These are phyloP conservation scores for Purshia tridentata DNA, from an alignment of 306 rosid genomes.

Conservation along the genomic window DNA sequence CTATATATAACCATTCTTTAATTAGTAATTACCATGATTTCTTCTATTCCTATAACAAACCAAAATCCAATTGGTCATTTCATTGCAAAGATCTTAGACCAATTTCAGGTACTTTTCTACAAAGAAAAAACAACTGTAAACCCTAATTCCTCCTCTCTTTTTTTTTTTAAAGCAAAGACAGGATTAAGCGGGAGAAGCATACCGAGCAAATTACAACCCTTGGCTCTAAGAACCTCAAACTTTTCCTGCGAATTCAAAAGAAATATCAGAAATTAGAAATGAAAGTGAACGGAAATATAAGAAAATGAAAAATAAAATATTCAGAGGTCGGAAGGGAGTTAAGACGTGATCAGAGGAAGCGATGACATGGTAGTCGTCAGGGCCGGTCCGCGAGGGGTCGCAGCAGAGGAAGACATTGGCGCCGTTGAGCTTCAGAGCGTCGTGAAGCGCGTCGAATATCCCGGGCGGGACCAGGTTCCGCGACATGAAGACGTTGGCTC, in stretches of 20 bases:
- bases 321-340: background rate
- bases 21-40: background rate
- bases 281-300: background rate
- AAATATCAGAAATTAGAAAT: constrained; percentile 9
- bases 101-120: background rate
- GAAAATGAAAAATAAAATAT: background rate
- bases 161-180: too few species aligned
- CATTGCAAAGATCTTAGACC: background rate
- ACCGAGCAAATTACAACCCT: constrained; percentile 86
- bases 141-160: constrained; percentile 15
- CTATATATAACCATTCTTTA: background rate
- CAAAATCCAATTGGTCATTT: background rate
- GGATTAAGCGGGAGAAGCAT: background rate
- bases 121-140: background rate
- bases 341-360: constrained; percentile 71
- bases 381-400: constrained; percentile 77
- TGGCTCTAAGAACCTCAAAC: constrained; percentile 69
- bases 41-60: background rate
- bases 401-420: constrained; percentile 76
- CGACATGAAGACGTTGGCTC: constrained; percentile 80
- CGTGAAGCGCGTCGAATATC: constrained; percentile 80
- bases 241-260: constrained; percentile 52
- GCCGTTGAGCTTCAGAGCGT: constrained; percentile 78
- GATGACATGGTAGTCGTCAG: constrained; percentile 74
- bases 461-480: constrained; percentile 88